Evolutionary conservation across 768 basidiomycete species (phyloP).

Genomic region (Pleurotus salmoneostramineus): DNA sequence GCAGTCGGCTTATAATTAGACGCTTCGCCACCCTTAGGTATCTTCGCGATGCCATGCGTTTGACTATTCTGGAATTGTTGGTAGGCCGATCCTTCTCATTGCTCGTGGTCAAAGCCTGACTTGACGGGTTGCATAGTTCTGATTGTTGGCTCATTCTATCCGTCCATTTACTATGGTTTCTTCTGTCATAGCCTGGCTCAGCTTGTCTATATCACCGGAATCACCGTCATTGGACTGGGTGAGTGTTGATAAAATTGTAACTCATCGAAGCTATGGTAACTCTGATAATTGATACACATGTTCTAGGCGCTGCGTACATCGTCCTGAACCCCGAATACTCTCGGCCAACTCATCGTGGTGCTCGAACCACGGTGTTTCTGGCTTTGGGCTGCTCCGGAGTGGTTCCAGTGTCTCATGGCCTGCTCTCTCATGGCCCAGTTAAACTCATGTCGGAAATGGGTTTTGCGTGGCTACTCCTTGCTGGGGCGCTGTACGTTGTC

Average conservation of each 20-base stretch:
- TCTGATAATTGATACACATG: slow-evolving; percentile 15
- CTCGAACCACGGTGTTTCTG: slow-evolving; percentile 78
- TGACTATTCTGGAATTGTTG: slow-evolving; percentile 79
- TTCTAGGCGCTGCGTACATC: slow-evolving; percentile 62
- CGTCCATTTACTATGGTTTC: slow-evolving; percentile 76
- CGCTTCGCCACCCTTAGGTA: slow-evolving; percentile 36
- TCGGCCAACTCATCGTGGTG: slow-evolving; percentile 69
- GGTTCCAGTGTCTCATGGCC: slow-evolving; percentile 64
- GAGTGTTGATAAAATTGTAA: slow-evolving; percentile 23
- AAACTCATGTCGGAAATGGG: slow-evolving; percentile 61
- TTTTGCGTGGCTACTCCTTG: slow-evolving; percentile 62
- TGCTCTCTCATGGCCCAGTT: slow-evolving; percentile 53
- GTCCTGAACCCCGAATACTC: slow-evolving; percentile 78
- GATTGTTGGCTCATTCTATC: slow-evolving; percentile 76
- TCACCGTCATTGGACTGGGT: slow-evolving; percentile 57
- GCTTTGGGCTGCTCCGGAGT: slow-evolving; percentile 68
- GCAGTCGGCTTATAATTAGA: slow-evolving; percentile 13
- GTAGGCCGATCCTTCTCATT: slow-evolving; percentile 12
- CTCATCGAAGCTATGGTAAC: slow-evolving; percentile 11
- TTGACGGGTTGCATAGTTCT: slow-evolving; percentile 33
- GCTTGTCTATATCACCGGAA: slow-evolving; percentile 48
- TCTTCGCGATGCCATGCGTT: slow-evolving; percentile 56
- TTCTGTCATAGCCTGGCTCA: slow-evolving; percentile 58
- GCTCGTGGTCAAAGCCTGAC: slow-evolving; percentile 9
- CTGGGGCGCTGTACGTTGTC: slow-evolving; percentile 70